Percentiles rank a stretch among this genome's conserved stretches.
Evolutionary conservation across 1,284 basidiomycete species (phyloP).

Genomic region (Irpex rosettiformis): DNA sequence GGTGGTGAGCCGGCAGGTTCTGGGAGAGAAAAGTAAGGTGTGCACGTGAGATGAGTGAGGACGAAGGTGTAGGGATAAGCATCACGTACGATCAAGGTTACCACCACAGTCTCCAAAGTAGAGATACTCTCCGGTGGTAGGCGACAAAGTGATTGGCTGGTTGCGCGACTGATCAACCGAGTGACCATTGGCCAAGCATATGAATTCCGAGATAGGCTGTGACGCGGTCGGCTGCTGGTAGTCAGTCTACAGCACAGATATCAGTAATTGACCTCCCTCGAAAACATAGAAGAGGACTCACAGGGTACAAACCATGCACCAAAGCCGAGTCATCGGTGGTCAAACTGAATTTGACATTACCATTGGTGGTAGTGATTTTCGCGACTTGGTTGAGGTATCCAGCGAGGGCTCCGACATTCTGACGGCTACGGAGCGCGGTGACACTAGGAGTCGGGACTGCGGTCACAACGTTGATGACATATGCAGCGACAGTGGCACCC

Average conservation of each 20-base stretch:
- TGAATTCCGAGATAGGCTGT: not conserved
- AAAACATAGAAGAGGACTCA: not conserved
- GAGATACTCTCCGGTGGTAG: not conserved
- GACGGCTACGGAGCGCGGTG: not conserved
- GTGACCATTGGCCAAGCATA: not conserved
- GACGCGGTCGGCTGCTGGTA: not conserved
- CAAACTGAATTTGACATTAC: not conserved
- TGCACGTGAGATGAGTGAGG: not conserved
- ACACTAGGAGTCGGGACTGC: not conserved
- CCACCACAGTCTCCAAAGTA: not conserved
- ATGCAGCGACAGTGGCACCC: not conserved
- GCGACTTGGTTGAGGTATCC: not conserved
- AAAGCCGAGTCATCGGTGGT: not conserved
- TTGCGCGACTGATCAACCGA: not conserved
- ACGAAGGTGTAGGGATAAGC: not conserved
- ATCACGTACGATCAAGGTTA: not conserved
- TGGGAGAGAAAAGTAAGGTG: not conserved
- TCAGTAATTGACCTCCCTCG: not conserved
- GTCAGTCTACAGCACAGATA: not conserved
- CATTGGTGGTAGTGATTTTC: not conserved
- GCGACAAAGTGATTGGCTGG: conserved; percentile 1
- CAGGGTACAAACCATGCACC: not conserved
- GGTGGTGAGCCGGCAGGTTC: conserved; percentile 1
- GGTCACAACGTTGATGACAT: not conserved
- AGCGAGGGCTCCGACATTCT: not conserved